Evolutionary conservation across 1,139 yeast genomes (phyloP), one percentile per base, ranked within the genome.

Genomic region (Debaryomyces robertsiae): DNA sequence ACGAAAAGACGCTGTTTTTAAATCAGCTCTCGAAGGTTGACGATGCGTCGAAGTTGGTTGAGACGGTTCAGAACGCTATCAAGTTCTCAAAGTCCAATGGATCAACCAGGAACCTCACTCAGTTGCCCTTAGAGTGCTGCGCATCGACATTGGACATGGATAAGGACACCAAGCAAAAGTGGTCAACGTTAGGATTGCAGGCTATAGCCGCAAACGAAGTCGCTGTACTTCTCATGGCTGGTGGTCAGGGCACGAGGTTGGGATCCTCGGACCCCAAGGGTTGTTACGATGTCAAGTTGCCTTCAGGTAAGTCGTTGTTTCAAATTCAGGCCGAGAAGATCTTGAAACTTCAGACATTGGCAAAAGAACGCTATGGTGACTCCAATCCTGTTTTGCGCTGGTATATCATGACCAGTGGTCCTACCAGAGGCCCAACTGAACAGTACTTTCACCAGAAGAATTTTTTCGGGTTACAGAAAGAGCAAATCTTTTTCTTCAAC

Each of bases 331-430:
- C 95, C 10, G 97, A 91, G 60, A 81, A 91, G 56, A 77, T 94
- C 46, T 56, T 70, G 45, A 79, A 77, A 53, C 65, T 93, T 40
- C 87, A 85, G 60, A 53, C 65, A 28, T 62, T 90, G 43, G 81
- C 91, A 3, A 63, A 69, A 11, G 53, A 58, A 2, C 56, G 60
- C 29, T 46, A 42, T 22, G 61, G 67, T 3, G 46, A 47, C 6
- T 58, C 66, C 6, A 32, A 38, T 6, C 70, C 69, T 3, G 54
- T 54, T 3, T 71, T 94, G 32, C 83, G 84, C 36, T 87, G 98
- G 91, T 94, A 91, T 61, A 82, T 94, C 49, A 93, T 94, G 98
- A 91, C 98, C 11, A 84, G 95, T 23, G 84, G 80, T n/a, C 95
- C 96, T 27, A 94, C 98, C 1, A 75, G 94, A 49, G 59, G 53